Conservation (phyloP, 2,329 filamentous ascomycete genomes). For the Fusarium sp. region DNA sequence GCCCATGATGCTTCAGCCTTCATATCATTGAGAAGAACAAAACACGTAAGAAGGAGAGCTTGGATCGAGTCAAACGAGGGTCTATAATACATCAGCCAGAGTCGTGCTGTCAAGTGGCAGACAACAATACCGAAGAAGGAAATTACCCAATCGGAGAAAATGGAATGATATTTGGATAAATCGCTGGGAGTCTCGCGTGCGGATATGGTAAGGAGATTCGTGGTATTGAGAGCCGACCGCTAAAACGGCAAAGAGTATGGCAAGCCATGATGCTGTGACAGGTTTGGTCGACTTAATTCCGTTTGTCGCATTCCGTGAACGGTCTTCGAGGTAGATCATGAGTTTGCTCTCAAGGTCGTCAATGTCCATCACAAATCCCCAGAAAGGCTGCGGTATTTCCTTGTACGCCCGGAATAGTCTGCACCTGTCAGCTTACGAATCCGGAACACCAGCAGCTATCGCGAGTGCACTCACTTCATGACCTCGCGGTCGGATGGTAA, state of each 20-base stretch:
- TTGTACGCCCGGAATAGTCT: conserved; percentile 75
- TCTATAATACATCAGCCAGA: conserved; percentile 48
- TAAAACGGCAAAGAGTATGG: conserved; percentile 73
- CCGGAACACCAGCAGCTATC: neutral
- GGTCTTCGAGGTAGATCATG: conserved; percentile 74
- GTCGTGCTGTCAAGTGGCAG: neutral
- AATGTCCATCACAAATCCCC: conserved; percentile 75
- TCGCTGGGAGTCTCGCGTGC: conserved; percentile 69
- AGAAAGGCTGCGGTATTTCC: conserved; percentile 75
- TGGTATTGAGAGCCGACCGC: conserved; percentile 75
- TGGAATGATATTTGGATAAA: conserved; percentile 75
- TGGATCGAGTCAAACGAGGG: conserved; percentile 75
- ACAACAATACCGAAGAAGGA: conserved; percentile 64
- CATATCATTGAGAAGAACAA: conserved; percentile 76
- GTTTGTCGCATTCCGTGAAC: conserved; percentile 66
- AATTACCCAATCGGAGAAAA: conserved; percentile 72
- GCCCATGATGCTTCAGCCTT: conserved; percentile 77
- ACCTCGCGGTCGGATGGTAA: conserved; percentile 74
- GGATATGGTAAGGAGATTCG: conserved; percentile 71
- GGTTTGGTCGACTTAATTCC: conserved; percentile 60
- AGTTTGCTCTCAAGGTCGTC: conserved; percentile 73
- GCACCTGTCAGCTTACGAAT: conserved; percentile 15
- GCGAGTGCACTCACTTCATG: conserved; percentile 65
- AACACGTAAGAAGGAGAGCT: conserved; percentile 71
- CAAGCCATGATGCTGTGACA: conserved; percentile 73